Evolutionary conservation across 176 grass and related monocot genomes (phyloP), one percentile per base, ranked within the genome.

Genomic region (Secale cereale): DNA sequence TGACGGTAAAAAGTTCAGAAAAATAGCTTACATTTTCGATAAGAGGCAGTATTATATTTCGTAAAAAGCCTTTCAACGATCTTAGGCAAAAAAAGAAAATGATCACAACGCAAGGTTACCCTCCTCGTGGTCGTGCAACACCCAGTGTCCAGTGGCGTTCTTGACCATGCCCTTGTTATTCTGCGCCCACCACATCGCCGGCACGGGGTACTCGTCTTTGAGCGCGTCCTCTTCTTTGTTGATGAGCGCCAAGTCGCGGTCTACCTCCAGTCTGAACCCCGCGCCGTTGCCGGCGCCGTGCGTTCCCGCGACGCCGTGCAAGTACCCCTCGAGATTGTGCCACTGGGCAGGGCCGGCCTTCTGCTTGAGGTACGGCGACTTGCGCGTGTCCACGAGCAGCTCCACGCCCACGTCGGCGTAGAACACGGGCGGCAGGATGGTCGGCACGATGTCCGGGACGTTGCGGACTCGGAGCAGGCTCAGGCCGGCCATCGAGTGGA

Each of bases 261-360:
- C 88, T 8, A 99, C 86, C 50, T 33, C 86, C 48, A 99, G 15
- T 33, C 33, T 11, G 81, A 99, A 96, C 65, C 85, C 76, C 3
- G 26, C 83, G 7, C 31, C 48, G 43, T 69, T 76, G 15, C 65
- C 54, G 19, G 79, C 77, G 61, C 93, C 91, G 36, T 91, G 89
- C 31, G 88, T 85, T 29, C 97, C 97, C 2, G 93, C 97, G 69
- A 94, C 84, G 59, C 57, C 93, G 83, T 96, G 97, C 78, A 99
- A 30, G 88, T 94, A 96, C 33, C 86, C 82, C 90, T 99, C 93
- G 52, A 96, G 83, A 83, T 82, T 87, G 90, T 99, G 93, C 93
- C 93, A 94, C 10, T 66, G 75, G 8, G 22, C 62, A 2, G 86
- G 80, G 50, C 89, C 87, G 2, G 43, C 88, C 1, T 84, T 88